A percentile compares a stretch with the other conserved stretches of the same genome.
Evolutionary conservation across 768 basidiomycete genomes (phyloP).

Genomic region (Hypholoma fasciculare): DNA sequence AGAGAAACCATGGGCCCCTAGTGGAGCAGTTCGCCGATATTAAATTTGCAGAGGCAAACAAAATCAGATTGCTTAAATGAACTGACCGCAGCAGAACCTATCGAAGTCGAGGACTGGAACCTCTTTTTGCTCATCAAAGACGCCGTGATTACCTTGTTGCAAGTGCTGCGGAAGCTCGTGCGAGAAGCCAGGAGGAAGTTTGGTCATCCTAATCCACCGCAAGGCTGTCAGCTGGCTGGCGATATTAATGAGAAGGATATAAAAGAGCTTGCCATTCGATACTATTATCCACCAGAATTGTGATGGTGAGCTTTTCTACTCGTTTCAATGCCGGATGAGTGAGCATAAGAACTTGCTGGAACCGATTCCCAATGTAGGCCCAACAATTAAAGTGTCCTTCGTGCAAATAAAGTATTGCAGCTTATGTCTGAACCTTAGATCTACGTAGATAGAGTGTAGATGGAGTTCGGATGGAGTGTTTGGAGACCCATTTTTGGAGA

Average conservation of each 20-base stretch:
- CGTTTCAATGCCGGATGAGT: conserved; percentile 15
- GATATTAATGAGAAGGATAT: not conserved
- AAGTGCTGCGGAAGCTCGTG: conserved; percentile 73
- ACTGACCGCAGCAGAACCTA: conserved; percentile 57
- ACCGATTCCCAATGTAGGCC: no score
- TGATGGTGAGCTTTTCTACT: conserved; percentile 46
- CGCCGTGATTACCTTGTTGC: conserved; percentile 42
- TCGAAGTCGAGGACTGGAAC: conserved; percentile 73
- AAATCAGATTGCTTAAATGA: not conserved
- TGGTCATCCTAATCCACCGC: conserved; percentile 61
- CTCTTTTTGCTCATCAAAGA: conserved; percentile 40
- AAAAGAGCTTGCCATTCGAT: conserved; percentile 66
- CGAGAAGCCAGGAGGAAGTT: conserved; percentile 74
- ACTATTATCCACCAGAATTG: conserved; percentile 73
- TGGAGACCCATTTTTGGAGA: no score
- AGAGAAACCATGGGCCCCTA: conserved; percentile 86
- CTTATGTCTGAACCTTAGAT: no score
- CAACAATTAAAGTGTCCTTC: not conserved
- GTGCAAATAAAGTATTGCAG: not conserved
- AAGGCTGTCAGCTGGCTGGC: not conserved
- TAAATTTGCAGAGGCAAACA: not conserved
- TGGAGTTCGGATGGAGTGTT: no score
- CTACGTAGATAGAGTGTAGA: no score
- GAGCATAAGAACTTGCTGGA: not conserved
- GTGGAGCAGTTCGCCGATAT: not conserved